phyloP scores from a whole-genome alignment of 2,329 filamentous ascomycete genomes.

The Leptographium radiaticola region DNA sequence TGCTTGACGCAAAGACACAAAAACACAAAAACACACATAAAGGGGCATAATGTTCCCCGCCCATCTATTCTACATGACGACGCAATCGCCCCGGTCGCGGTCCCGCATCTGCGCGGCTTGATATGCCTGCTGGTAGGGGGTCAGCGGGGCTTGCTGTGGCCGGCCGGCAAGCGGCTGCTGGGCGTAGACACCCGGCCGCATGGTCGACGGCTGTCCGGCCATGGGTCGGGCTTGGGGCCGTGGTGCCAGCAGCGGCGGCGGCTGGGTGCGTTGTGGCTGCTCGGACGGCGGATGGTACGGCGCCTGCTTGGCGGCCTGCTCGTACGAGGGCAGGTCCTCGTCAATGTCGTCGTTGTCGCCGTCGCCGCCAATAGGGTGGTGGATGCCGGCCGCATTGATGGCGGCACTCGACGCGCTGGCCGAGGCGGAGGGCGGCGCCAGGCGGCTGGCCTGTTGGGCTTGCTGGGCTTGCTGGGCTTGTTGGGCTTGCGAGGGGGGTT shows the following conservation, averaged over 20 bases:
- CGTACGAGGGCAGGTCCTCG: slow-evolving; percentile 44
- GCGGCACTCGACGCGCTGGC: too few species aligned
- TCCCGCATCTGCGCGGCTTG: not conserved
- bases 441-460: not conserved
- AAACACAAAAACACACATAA: not conserved
- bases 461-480: not conserved
- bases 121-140: not conserved
- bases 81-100: slow-evolving; percentile 1
- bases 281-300: slow-evolving; percentile 39
- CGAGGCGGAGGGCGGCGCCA: not conserved
- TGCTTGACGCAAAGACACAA: not conserved
- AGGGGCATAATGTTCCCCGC: not conserved
- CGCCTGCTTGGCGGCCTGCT: slow-evolving; percentile 38
- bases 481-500: not conserved
- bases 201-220: not conserved
- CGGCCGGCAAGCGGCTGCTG: not conserved
- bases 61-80: not conserved
- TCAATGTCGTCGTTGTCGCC: slow-evolving; percentile 24
- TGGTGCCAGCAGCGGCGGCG: not conserved
- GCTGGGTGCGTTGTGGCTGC: slow-evolving; percentile 16
- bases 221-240: not conserved
- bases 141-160: not conserved
- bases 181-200: not conserved
- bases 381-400: not conserved
- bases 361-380: slow-evolving; percentile 1